phyloP scores from a whole-genome alignment of 1,284 basidiomycete species.

The Rhodofomes roseus region DNA sequence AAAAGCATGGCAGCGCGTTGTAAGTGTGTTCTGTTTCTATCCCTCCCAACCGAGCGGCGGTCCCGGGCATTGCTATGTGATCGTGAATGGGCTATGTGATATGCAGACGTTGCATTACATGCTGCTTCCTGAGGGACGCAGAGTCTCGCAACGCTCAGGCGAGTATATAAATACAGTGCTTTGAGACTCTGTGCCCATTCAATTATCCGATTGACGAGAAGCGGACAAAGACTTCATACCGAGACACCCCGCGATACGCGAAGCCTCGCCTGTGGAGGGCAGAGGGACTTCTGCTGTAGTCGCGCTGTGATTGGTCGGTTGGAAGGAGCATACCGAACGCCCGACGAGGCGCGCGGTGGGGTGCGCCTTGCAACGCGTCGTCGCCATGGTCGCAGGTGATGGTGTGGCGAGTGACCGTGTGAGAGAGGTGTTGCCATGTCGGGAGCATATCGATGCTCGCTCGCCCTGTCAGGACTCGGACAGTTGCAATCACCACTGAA shows the following conservation, averaged over 20 bases:
- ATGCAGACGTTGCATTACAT: no score
- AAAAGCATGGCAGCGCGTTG: no score
- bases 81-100: no score
- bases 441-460: not conserved
- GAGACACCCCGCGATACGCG: not conserved
- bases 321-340: not conserved
- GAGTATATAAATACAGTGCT: no score
- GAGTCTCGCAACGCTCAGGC: no score
- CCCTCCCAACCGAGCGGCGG: no score
- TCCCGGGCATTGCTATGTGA: no score
- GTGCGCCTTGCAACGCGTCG: conserved; percentile 3
- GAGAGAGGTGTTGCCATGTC: not conserved
- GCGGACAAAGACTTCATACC: not conserved
- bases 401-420: conserved; percentile 1
- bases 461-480: not conserved
- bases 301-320: not conserved
- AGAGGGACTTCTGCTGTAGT: not conserved
- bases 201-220: no score
- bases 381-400: conserved; percentile 16
- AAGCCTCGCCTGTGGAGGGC: not conserved
- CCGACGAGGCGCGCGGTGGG: not conserved
- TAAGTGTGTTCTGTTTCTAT: no score
- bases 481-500: not conserved
- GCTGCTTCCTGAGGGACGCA: no score
- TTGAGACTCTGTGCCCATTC: no score